Base-by-base conservation (phyloP, 2,329 filamentous ascomycete species). In the Fusarium tuaranense region DNA sequence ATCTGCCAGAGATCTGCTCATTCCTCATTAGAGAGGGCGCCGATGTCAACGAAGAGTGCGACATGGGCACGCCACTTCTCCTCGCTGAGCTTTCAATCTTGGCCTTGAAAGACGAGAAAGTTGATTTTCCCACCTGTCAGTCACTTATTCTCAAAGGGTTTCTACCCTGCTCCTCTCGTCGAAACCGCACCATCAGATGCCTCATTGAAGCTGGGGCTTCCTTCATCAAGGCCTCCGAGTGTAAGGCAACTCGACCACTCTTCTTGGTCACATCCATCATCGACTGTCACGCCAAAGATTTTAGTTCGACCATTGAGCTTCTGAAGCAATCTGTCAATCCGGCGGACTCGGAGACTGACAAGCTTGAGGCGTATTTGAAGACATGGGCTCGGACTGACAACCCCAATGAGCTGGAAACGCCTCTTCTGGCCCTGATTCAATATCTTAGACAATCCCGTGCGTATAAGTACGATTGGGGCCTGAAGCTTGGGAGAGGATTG, bases 1-100 rank as follows among this genome's bases (percentile, higher is more conserved):
- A 60, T 38, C 12, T 73, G 0, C 62, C 53, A 0, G 69, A 75
- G 14, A 57, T 75, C 9, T 75, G 69, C 25, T 2, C 3, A 0
- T 68, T 51, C 4, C 51, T 75, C 4, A 39, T 68, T 0, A 0
- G 27, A 0, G 22, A 13, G 3, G 48, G 25, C 7, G 38, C 38
- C 0, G 20, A 8, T 4, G 34, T 30, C 16, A 58, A 65, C 2
- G 0, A 27, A 0, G 32, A 12, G 55, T 36, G 32, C 20, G 14
- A 6, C 14, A 16, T 39, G 55, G 55, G 55, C 14, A 36, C 55
- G 5, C 55, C 55, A 4, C 32, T 58, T 36, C 20, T 58, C 22
- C 55, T 58, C 13, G 55, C 55, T 25, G n/a, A n/a, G 55, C 5
- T 58, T n/a, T 58, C 55, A 38, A 7, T 58, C 5, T 27, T 58